phyloP scores from a whole-genome alignment of 768 basidiomycete genomes.

The Leucocoprinus leucothites region DNA sequence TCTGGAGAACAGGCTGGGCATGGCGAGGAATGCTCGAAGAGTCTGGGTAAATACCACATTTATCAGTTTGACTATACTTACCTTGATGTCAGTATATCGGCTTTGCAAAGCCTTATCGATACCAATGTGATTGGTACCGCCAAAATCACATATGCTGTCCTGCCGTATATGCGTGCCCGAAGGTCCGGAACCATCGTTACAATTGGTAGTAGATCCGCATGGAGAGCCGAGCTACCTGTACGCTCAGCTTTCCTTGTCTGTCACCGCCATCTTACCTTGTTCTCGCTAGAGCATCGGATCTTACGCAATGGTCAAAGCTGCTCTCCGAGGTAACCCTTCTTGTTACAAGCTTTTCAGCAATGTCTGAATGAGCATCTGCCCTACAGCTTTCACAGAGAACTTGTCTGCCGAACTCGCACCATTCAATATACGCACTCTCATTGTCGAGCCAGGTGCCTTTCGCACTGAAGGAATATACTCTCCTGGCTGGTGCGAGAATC shows the following conservation, averaged over 20 bases:
- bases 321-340: constrained; percentile 43
- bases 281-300: constrained; percentile 14
- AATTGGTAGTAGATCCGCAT: constrained; percentile 52
- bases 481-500: constrained; percentile 30
- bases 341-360: neutral
- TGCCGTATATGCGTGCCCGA: constrained; percentile 48
- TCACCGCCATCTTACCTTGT: neutral
- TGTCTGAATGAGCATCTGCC: too few relatives aligned
- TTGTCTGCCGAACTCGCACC: constrained; percentile 51
- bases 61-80: neutral
- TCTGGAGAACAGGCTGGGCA: constrained; percentile 27
- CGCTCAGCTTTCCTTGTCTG: constrained; percentile 16
- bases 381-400: constrained; percentile 50
- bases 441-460: constrained; percentile 60
- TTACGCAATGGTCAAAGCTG: constrained; percentile 59
- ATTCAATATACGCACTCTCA: constrained; percentile 52
- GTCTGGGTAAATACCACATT: constrained; percentile 40
- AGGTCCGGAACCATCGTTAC: constrained; percentile 44
- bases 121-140: constrained; percentile 50
- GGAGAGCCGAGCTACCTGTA: constrained; percentile 43
- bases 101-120: constrained; percentile 35
- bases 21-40: constrained; percentile 51
- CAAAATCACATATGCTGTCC: constrained; percentile 48
- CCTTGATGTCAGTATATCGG: constrained; percentile 28
- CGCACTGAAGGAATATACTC: constrained; percentile 56